Base-by-base conservation (phyloP, 2,329 filamentous ascomycete genomes). In the Pseudogymnoascus sp. region DNA sequence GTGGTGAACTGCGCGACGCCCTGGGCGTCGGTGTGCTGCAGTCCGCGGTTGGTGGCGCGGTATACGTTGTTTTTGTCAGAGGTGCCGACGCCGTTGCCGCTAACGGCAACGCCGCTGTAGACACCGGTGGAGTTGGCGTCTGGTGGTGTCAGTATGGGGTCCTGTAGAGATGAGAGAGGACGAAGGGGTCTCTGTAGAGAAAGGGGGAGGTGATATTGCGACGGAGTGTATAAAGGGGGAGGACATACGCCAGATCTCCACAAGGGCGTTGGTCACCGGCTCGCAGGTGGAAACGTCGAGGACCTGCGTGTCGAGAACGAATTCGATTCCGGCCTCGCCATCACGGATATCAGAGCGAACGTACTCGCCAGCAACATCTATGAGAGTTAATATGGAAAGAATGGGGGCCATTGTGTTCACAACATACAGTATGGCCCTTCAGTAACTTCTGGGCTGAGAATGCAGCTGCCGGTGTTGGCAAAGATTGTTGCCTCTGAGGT, bases 391-490 rank as follows among this genome's bases (percentile, higher is more conserved):
- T 11, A 16, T 28, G 24, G 8, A 16, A 53, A 53, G 2, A 74
- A 67, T 73, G 8, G 19, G 37, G n/a, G 6, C 26, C 14, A 16
- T 16, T 28, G 8, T 53, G 14, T 11, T 11, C 28, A 22, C 60
- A 60, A 60, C 31, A 38, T 68, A 77, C 75, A 84, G 74, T 83
- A 84, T 19, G 82, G 82, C 0, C 82, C 82, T 69, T 82, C 75
- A 2, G 78, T 83, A 19, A 79, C 78, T 69, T 84, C 81, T 0
- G 81, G 80, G n/a, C 75, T 79, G 28, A 84, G 73, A 26, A 82
- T 72, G 65, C 81, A 84, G 16, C 78, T 77, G 46, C 72, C 75
- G 68, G 78, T 77, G 62, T 72, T 73, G 1, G 74, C 71, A 63
- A 81, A 81, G 28, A 81, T 70, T 64, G 66, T 74, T 43, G 69